A percentile compares a stretch with the other conserved stretches of the same genome.
These are phyloP conservation scores for Zalerion maritima DNA, from an alignment of 495 filamentous ascomycete genomes.

Conservation along the genomic window DNA sequence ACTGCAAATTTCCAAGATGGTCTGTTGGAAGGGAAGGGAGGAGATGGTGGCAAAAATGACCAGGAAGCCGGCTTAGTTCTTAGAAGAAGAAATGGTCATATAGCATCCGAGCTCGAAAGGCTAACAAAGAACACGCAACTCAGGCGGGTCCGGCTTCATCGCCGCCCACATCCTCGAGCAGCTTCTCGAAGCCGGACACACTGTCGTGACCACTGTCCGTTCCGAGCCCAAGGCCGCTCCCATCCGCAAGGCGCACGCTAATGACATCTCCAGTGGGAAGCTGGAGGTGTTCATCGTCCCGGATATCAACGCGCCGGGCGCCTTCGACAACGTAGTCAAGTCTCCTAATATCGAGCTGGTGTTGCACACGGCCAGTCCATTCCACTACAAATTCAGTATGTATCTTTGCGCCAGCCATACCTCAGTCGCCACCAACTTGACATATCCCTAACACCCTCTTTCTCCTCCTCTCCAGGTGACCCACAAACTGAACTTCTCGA, in stretches of 20 bases:
- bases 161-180: constrained; percentile 69
- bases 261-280: constrained; percentile 37
- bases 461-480: constrained; percentile 35
- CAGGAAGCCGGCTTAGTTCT: background rate
- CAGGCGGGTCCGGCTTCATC: constrained; percentile 56
- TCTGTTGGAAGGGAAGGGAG: background rate
- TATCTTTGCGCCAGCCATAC: background rate
- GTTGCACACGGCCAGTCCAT: constrained; percentile 78
- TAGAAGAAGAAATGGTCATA: no score
- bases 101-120: constrained; percentile 1
- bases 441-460: no score
- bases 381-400: constrained; percentile 50
- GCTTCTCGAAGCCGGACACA: constrained; percentile 52
- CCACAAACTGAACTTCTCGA: constrained; percentile 70
- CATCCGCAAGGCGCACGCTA: constrained; percentile 54
- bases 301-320: constrained; percentile 61
- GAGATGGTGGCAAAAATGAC: background rate
- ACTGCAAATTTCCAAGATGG: constrained; percentile 23
- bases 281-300: constrained; percentile 66
- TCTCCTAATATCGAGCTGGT: constrained; percentile 71
- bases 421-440: background rate
- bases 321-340: constrained; percentile 69
- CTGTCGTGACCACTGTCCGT: constrained; percentile 74
- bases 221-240: constrained; percentile 62
- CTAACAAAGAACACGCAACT: constrained; percentile 5